phyloP scores from a whole-genome alignment of 345 rosid species.

The Angophora floribunda region DNA sequence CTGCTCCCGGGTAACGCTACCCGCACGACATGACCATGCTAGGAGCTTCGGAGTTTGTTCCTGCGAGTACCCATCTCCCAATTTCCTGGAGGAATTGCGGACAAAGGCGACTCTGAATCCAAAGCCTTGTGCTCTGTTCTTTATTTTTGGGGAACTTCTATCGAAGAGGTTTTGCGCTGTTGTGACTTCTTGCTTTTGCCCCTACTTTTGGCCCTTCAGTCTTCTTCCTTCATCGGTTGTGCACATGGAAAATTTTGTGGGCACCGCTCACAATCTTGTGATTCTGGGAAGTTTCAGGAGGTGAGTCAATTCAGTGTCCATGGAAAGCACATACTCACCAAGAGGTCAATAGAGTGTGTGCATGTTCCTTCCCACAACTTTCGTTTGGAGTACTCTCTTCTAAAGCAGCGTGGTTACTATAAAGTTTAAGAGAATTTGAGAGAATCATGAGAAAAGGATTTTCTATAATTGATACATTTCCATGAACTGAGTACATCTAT shows the following conservation, averaged over 20 bases:
- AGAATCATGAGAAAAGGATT: too few relatives aligned
- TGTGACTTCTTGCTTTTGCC: background rate
- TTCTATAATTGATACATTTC: too few relatives aligned
- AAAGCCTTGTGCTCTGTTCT: background rate
- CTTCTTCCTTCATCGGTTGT: slow-evolving; percentile 59
- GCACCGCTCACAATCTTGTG: slow-evolving; percentile 52
- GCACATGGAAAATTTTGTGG: slow-evolving; percentile 77
- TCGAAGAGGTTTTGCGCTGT: slow-evolving; percentile 8
- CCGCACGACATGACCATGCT: background rate
- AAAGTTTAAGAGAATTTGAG: too few relatives aligned
- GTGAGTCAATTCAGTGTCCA: slow-evolving; percentile 3
- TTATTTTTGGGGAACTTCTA: slow-evolving; percentile 5
- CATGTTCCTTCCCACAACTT: slow-evolving; percentile 60
- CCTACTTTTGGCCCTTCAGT: too few relatives aligned
- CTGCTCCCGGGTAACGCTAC: background rate
- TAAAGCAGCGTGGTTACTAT: slow-evolving; percentile 76
- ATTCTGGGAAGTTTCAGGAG: slow-evolving; percentile 22
- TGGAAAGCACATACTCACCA: slow-evolving; percentile 36
- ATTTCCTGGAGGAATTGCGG: slow-evolving; percentile 2
- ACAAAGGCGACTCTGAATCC: background rate
- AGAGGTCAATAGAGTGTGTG: slow-evolving; percentile 48
- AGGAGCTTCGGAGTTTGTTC: slow-evolving; percentile 13
- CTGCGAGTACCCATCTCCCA: slow-evolving; percentile 3
- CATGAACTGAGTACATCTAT: too few relatives aligned
- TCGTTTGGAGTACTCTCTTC: slow-evolving; percentile 58